These are phyloP conservation scores for Auriscalpium vulgare DNA, from an alignment of 768 basidiomycete species.

Conservation along the genomic window DNA sequence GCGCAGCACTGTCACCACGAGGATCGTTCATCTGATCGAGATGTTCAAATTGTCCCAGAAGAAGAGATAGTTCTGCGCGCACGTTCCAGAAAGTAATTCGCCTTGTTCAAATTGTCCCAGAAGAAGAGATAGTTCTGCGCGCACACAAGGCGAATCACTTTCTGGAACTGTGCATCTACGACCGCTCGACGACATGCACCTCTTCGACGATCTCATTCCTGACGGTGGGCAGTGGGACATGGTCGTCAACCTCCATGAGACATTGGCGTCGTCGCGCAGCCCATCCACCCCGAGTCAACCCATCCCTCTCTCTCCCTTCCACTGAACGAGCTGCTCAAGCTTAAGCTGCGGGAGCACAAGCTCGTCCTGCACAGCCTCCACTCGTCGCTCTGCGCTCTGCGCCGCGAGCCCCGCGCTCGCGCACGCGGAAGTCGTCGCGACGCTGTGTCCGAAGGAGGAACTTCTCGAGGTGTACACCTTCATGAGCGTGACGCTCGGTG, in stretches of 20 bases:
- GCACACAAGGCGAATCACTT: slow-evolving; percentile 90
- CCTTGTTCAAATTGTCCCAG: no score
- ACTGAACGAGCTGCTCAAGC: slow-evolving; percentile 75
- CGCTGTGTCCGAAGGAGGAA: slow-evolving; percentile 78
- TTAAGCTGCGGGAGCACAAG: slow-evolving; percentile 87
- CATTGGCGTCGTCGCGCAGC: slow-evolving; percentile 81
- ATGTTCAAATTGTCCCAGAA: no score
- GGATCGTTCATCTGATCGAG: background rate
- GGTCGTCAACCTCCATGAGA: slow-evolving; percentile 58
- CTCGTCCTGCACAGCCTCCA: slow-evolving; percentile 67
- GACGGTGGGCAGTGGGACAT: slow-evolving; percentile 98
- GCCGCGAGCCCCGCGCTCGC: slow-evolving; percentile 32
- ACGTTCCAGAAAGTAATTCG: no score
- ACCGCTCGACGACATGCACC: slow-evolving; percentile 74
- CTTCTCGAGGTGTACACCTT: slow-evolving; percentile 80
- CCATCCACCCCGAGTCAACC: slow-evolving; percentile 74
- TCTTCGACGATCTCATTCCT: slow-evolving; percentile 70
- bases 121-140: no score
- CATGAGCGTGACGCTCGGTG: slow-evolving; percentile 80
- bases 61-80: no score
- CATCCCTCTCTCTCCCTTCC: slow-evolving; percentile 70
- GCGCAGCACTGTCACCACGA: background rate
- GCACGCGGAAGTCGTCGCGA: slow-evolving; percentile 37
- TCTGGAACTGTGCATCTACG: slow-evolving; percentile 80
- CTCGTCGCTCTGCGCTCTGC: slow-evolving; percentile 26